Percentiles rank a stretch among this genome's conserved stretches.
Evolutionary conservation across 2,329 filamentous ascomycete species (phyloP).

Genomic region (Apiospora pterosperma): DNA sequence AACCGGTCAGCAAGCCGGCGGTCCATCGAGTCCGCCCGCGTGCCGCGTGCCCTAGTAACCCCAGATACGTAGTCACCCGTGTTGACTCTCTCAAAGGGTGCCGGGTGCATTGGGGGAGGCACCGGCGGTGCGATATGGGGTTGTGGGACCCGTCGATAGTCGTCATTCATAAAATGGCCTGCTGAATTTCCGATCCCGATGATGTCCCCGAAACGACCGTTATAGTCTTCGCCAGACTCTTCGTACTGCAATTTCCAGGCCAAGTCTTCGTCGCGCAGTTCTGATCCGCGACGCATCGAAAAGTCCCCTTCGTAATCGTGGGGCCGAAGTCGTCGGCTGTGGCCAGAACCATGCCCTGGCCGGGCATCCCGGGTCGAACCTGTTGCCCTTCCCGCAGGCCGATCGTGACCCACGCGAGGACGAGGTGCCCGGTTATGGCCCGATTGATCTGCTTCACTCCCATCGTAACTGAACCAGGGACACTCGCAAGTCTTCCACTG

Average conservation of each 20-base stretch:
- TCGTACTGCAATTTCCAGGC: constrained; percentile 33
- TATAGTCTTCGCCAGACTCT: constrained; percentile 32
- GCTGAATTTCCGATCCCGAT: constrained; percentile 48
- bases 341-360: not conserved
- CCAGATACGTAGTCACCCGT: constrained; percentile 40
- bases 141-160: constrained; percentile 44
- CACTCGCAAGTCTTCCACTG: constrained; percentile 85
- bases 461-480: constrained; percentile 70
- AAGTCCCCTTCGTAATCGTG: constrained; percentile 45
- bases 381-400: not conserved
- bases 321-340: constrained; percentile 22
- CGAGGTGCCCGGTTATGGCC: not conserved
- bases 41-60: constrained; percentile 39
- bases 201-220: constrained; percentile 32
- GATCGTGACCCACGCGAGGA: not conserved
- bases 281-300: constrained; percentile 44
- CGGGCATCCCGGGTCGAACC: not conserved
- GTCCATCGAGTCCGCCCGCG: constrained; percentile 42
- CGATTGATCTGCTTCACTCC: not conserved
- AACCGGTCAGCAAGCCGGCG: constrained; percentile 49
- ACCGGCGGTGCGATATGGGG: constrained; percentile 32
- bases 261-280: constrained; percentile 41
- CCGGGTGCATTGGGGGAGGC: constrained; percentile 22
- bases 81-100: constrained; percentile 32
- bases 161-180: constrained; percentile 59